A percentile compares a stretch with the other conserved stretches of the same genome.
Conservation (phyloP, 441 rosid genomes). For the Adansonia gregorii region DNA sequence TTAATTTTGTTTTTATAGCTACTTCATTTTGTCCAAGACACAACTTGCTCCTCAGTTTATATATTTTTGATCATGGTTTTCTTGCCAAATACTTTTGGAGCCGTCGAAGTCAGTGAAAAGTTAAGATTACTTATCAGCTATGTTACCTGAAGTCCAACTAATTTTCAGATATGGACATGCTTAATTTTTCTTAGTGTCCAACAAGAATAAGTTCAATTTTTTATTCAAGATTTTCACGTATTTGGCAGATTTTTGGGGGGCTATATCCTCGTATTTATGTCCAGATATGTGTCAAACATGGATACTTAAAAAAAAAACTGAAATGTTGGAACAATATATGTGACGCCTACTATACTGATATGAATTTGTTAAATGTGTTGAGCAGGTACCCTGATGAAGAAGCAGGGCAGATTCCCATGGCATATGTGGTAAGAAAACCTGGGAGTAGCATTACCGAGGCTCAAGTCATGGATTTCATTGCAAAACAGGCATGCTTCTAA, state of each 20-base stretch:
- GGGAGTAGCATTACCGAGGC: conserved; percentile 61
- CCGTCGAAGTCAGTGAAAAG: neutral
- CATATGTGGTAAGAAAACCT: conserved; percentile 78
- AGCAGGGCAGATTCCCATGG: conserved; percentile 94
- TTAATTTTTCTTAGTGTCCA: too few relatives aligned
- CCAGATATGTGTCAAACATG: too few relatives aligned
- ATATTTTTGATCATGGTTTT: neutral
- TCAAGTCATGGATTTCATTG: conserved; percentile 67
- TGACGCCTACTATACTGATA: neutral
- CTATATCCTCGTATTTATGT: too few relatives aligned
- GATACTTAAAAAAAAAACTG: too few relatives aligned
- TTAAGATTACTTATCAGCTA: neutral
- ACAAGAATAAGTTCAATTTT: too few relatives aligned
- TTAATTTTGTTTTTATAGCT: neutral
- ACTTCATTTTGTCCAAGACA: neutral
- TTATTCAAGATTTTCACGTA: neutral
- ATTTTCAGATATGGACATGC: too few relatives aligned
- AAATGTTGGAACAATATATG: too few relatives aligned
- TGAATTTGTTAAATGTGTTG: neutral
- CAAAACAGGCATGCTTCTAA: conserved; percentile 60
- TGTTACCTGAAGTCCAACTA: neutral
- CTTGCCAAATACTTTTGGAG: neutral
- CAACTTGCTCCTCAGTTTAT: neutral
- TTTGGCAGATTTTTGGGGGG: neutral
- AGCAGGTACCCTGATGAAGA: conserved; percentile 87